Base-by-base conservation (phyloP, 2,329 filamentous ascomycete species). In the Fulvia fulva region DNA sequence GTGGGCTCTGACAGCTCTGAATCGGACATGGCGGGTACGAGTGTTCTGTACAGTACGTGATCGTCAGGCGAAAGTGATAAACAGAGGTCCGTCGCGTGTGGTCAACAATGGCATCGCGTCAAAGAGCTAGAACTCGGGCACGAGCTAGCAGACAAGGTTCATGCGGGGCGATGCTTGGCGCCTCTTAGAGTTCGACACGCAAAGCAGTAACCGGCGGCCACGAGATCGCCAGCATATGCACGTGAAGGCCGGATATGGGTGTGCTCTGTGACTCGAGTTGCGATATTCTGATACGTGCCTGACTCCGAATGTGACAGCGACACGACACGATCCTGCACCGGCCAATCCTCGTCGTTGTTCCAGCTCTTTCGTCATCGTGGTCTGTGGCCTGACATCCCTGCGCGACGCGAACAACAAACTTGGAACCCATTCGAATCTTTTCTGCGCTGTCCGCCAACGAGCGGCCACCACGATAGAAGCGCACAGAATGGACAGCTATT, bases 1-100 rank as follows among this genome's bases (percentile, higher is more conserved):
- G 46, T 22, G 12, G 54, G 12, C 3, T 19, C 30, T 7, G 54
- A 56, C 16, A 56, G 32, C 54, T 56, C 54, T 3, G 46, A 56
- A 32, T 56, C 54, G 9, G 54, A 51, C 54, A 56, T 56, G 19
- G 30, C 30, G 19, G 32, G 23, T 21, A 32, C 14, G 45, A n/a
- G 21, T 26, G n/a, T 26, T 41, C 28, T 25, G 30, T 22, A 43
- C 28, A 43, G 14, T 12, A 32, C 47, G 37, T 32, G 25, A 51
- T 6, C 9, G 47, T 3, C 9, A 32, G 32, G 47, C 14, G 21
- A 51, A 30, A 11, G 23, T 22, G 19, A 43, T 21, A 5, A 19
- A 16, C 50, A 32, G 19, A 26, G 11, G 5, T 22, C 19, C 14
- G 25, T 23, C 30, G 28, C 50, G 19, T 43, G 16, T 45, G 21